Conservation (phyloP, 805 yeast species). For the Brettanomyces sp. region DNA sequence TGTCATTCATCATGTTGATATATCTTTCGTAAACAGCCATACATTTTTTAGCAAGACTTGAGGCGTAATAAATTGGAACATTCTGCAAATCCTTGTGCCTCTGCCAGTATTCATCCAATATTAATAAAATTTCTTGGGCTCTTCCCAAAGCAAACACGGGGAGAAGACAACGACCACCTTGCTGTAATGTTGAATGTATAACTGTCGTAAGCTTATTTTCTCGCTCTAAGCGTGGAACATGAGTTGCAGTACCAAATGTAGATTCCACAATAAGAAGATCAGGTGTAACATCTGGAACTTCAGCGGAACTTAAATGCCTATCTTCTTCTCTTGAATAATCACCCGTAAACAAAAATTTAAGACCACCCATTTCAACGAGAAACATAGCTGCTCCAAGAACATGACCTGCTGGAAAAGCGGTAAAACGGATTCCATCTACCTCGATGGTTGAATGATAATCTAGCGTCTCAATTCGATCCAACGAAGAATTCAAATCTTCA, state of each 20-base stretch:
- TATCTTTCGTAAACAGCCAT: conserved; percentile 96
- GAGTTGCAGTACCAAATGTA: conserved; percentile 96
- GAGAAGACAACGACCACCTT: conserved; percentile 85
- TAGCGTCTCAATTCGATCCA: conserved; percentile 84
- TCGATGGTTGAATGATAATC: conserved; percentile 95
- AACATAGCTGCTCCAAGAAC: conserved; percentile 98
- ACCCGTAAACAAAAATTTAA: conserved; percentile 85
- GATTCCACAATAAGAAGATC: conserved; percentile 90
- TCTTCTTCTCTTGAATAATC: conserved; percentile 95
- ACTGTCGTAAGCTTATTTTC: conserved; percentile 73
- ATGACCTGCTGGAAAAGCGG: conserved; percentile 99
- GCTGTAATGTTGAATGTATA: conserved; percentile 72
- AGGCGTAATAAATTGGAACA: conserved; percentile 82
- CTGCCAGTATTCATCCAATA: conserved; percentile 93
- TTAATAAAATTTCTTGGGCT: conserved; percentile 86
- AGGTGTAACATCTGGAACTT: conserved; percentile 79
- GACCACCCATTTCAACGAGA: conserved; percentile 87
- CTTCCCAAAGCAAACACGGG: conserved; percentile 97
- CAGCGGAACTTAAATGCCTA: conserved; percentile 91
- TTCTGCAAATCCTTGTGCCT: conserved; percentile 72
- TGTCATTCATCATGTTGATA: conserved; percentile 95
- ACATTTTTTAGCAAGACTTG: conserved; percentile 88
- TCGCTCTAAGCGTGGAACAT: conserved; percentile 80
- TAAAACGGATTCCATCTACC: conserved; percentile 87
- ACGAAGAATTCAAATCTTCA: conserved; percentile 79